Conservation (phyloP, 306 rosid genomes). For the Vigna reflexopilosa region DNA sequence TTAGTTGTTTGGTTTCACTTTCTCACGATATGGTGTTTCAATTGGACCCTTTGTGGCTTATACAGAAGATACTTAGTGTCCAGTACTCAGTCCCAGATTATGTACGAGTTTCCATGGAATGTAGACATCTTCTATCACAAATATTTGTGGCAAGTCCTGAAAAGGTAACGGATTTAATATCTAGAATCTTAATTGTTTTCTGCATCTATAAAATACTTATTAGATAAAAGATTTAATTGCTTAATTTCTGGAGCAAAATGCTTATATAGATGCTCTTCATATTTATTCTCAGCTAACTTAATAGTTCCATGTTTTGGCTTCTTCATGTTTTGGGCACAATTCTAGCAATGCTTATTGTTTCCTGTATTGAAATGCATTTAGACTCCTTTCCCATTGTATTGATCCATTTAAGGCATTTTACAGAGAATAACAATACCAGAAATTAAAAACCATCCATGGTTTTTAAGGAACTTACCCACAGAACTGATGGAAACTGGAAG, state of each 20-base stretch:
- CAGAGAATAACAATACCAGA: conserved; percentile 87
- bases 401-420: conserved; percentile 33
- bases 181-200: conserved; percentile 22
- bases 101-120: conserved; percentile 69
- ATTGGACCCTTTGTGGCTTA: conserved; percentile 32
- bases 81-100: conserved; percentile 70
- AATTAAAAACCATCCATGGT: conserved; percentile 79
- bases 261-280: neutral
- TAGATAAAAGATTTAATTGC: conserved; percentile 11
- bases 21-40: conserved; percentile 32
- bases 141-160: conserved; percentile 79
- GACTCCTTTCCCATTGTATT: conserved; percentile 21
- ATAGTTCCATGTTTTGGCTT: conserved; percentile 11
- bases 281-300: conserved; percentile 9
- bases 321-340: conserved; percentile 12
- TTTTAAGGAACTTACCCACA: conserved; percentile 70
- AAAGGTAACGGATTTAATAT: conserved; percentile 55
- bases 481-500: conserved; percentile 79
- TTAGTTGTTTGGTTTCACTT: conserved; percentile 14
- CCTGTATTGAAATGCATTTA: conserved; percentile 6
- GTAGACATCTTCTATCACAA: conserved; percentile 71
- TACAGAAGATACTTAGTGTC: conserved; percentile 79
- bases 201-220: neutral
- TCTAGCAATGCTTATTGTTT: neutral
- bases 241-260: neutral